Base-by-base conservation (phyloP, 495 filamentous ascomycete species). In the Ramalina intermedia region DNA sequence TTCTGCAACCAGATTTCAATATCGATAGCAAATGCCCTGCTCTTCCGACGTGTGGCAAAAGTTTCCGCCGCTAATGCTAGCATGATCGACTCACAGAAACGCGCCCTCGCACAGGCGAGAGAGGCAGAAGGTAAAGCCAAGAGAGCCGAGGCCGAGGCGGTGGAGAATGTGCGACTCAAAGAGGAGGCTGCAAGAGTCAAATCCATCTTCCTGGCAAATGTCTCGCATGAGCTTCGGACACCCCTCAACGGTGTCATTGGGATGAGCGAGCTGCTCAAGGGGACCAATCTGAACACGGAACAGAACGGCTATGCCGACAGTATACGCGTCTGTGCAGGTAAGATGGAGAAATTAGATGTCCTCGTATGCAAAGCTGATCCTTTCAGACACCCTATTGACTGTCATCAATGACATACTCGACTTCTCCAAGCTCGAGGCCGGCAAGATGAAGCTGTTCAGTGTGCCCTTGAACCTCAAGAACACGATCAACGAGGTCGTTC, bases 391-490 rank as follows among this genome's bases (percentile, higher is more conserved):
- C 7, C 68, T 95, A 7, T 72, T 94, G n/a, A 88, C 84, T 1
- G 82, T 95, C 47, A 95, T 95, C 69, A 94, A 95, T 59, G 88
- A 95, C 55, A 89, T 95, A 20, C 69, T 95, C 1, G 88, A 95
- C 62, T 94, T 91, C 60, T 91, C 86, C 27, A 87, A 91, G 59
- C 78, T 95, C 59, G 88, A 95, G 62, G 88, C 88, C 14, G 88
- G 89, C 57, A 95, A 94, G 68, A 91, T 95, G 85, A 86, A 87
- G 62, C 80, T 94, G 8, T 90, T 85, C 48, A 82, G 82, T 11
- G 87, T 90, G 43, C 85, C 86, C 2, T 75, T 94, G 54, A 89
- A 84, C 48, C 73, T 91, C 0, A 82, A 79, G 54, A 85, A 88
- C 62, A 94, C 89, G 50, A 85, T 94, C 47, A 77, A 76, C 6